These are phyloP conservation scores for Diaporthe batatas DNA, from an alignment of 2,329 filamentous ascomycete genomes.

Conservation along the genomic window DNA sequence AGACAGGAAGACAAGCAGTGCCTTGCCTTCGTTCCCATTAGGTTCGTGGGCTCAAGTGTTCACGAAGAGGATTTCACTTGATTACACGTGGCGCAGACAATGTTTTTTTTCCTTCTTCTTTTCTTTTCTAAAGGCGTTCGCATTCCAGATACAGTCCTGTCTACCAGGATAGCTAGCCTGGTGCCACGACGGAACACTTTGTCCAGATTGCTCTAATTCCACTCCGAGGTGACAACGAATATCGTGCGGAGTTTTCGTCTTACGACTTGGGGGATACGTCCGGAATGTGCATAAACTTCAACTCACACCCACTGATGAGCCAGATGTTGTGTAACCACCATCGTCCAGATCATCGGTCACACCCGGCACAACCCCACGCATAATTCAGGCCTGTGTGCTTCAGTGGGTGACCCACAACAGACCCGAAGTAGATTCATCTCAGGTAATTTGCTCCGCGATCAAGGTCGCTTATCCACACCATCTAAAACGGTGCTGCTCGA, in stretches of 20 bases:
- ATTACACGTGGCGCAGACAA: not conserved
- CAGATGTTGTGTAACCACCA: constrained; percentile 20
- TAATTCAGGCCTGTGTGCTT: not conserved
- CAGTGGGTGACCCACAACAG: not conserved
- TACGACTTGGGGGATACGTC: constrained; percentile 12
- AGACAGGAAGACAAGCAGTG: not conserved
- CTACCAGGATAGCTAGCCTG: too few species aligned
- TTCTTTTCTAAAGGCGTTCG: not conserved
- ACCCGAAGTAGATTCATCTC: constrained; percentile 15
- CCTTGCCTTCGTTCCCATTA: not conserved
- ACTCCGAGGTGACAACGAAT: not conserved
- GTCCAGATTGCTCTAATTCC: not conserved
- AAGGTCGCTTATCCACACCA: not conserved
- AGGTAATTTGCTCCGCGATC: not conserved
- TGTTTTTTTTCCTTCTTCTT: not conserved
- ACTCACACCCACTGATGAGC: constrained; percentile 8
- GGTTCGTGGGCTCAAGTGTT: not conserved
- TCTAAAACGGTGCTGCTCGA: not conserved
- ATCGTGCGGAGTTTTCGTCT: not conserved
- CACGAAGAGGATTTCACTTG: too few species aligned
- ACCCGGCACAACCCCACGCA: constrained; percentile 23
- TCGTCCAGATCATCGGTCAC: not conserved
- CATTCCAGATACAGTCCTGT: not conserved
- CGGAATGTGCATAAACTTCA: constrained; percentile 21
- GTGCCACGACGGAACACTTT: not conserved